Evolutionary conservation across 306 rosid genomes (phyloP).

Genomic region (Trifolium repens): DNA sequence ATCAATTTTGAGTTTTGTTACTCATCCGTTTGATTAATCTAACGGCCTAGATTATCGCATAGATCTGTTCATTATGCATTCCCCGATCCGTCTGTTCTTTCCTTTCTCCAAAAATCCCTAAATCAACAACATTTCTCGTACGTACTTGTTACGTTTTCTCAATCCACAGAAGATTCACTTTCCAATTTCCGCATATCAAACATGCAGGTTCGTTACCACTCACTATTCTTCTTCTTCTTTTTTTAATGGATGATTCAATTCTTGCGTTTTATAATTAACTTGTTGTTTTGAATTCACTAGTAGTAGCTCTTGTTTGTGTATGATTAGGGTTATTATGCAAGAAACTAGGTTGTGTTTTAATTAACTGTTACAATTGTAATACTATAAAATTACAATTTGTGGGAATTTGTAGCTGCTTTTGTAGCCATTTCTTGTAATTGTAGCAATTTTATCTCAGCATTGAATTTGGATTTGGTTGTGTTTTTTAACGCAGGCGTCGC

Average conservation of each 20-base stretch:
- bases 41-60: too few species aligned
- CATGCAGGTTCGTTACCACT: slow-evolving; percentile 68
- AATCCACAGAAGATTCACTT: too few species aligned
- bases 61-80: too few species aligned
- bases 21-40: too few species aligned
- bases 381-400: background rate
- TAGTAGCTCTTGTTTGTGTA: background rate
- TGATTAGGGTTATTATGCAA: background rate
- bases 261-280: background rate
- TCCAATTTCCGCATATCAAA: slow-evolving; percentile 5
- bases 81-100: too few species aligned
- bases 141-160: too few species aligned
- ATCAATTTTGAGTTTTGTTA: too few species aligned
- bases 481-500: slow-evolving; percentile 64
- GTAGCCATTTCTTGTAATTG: background rate
- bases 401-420: slow-evolving; percentile 1
- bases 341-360: slow-evolving; percentile 3
- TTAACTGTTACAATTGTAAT: background rate
- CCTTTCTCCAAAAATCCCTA: background rate
- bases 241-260: background rate
- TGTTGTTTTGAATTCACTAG: slow-evolving; percentile 22
- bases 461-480: slow-evolving; percentile 7
- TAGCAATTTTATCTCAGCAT: background rate
- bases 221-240: background rate
- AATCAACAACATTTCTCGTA: background rate